Evolutionary conservation across 345 rosid genomes (phyloP).

Genomic region (Salix suchowensis): DNA sequence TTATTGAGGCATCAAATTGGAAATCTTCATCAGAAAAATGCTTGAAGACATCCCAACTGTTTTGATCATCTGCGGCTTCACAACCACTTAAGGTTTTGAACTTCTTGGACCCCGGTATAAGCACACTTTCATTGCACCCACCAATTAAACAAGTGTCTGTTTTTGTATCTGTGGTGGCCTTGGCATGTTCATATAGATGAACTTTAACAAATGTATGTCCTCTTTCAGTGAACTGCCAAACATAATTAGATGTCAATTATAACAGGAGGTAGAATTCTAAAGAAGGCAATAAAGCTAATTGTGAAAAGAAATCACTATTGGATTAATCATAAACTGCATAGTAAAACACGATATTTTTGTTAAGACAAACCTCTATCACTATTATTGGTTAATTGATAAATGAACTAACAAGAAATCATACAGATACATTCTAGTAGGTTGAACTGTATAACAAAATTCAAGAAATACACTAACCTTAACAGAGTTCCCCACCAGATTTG

Average conservation of each 20-base stretch:
- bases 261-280: background rate
- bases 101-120: constrained; percentile 21
- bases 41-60: constrained; percentile 80
- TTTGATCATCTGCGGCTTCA: constrained; percentile 84
- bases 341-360: background rate
- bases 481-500: constrained; percentile 94
- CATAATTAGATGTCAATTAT: constrained; percentile 5
- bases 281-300: background rate
- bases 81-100: constrained; percentile 80
- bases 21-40: constrained; percentile 51
- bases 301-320: background rate
- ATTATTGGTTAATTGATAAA: background rate
- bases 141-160: constrained; percentile 44
- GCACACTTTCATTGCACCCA: constrained; percentile 40
- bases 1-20: constrained; percentile 26
- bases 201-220: constrained; percentile 94
- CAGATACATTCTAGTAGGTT: background rate
- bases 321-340: background rate
- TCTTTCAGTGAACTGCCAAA: constrained; percentile 79
- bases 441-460: background rate
- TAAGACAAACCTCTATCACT: background rate
- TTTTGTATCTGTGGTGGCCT: constrained; percentile 34
- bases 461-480: constrained; percentile 61
- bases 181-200: constrained; percentile 60
- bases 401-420: background rate